phyloP scores from a whole-genome alignment of 192 early-diverging fungal species.

The Coemansia sp. region DNA sequence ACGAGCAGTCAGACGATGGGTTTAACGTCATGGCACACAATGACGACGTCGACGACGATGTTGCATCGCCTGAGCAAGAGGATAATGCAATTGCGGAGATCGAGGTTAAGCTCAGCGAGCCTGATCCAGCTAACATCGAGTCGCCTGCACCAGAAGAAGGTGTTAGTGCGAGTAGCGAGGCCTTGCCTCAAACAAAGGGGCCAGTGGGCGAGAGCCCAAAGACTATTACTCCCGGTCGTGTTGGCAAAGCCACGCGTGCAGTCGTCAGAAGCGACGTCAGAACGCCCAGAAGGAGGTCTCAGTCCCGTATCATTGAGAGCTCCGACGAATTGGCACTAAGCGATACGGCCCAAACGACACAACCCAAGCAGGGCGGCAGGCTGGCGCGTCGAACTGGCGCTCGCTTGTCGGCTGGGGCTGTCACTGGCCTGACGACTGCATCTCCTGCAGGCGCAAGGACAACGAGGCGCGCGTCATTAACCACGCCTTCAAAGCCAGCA shows the following conservation, averaged over 20 bases:
- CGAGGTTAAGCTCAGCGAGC: neutral
- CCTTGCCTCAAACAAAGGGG: neutral
- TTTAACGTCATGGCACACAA: neutral
- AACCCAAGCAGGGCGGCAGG: neutral
- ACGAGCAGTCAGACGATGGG: neutral
- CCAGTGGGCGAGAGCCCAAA: neutral
- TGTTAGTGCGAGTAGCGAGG: neutral
- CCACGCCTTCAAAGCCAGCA: conserved; percentile 7
- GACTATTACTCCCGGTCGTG: neutral
- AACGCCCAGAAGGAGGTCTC: neutral
- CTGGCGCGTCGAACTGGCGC: neutral
- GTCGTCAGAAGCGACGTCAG: neutral
- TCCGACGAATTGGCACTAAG: conserved; percentile 23
- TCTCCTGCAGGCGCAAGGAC: neutral
- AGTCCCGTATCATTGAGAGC: conserved; percentile 17
- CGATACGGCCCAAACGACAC: neutral
- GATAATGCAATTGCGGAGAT: neutral
- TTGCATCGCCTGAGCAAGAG: neutral
- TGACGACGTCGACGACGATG: neutral
- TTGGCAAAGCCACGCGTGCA: neutral
- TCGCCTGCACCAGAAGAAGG: neutral
- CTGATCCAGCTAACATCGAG: neutral
- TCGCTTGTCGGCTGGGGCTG: conserved; percentile 2
- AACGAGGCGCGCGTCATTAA: neutral
- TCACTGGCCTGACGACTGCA: neutral